A percentile compares a stretch with the other conserved stretches of the same genome.
These are phyloP conservation scores for Ceratocystis harringtonii DNA, from an alignment of 2,329 filamentous ascomycete genomes.

Conservation along the genomic window DNA sequence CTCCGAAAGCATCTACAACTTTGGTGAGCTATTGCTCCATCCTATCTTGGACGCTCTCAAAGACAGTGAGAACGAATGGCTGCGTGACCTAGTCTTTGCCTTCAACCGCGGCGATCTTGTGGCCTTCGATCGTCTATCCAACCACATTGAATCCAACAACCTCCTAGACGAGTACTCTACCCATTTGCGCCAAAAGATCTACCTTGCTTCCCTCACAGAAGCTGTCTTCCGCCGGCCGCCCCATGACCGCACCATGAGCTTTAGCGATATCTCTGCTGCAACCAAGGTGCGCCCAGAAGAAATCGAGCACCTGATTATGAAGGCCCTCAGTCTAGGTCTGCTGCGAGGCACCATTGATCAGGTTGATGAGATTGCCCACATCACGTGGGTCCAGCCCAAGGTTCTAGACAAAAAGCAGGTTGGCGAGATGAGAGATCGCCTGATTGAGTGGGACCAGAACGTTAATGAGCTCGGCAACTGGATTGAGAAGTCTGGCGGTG, in stretches of 20 bases:
- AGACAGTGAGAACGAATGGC: slow-evolving; percentile 62
- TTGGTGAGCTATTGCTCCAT: slow-evolving; percentile 94
- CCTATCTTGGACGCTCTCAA: slow-evolving; percentile 77
- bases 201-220: slow-evolving; percentile 88
- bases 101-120: slow-evolving; percentile 91
- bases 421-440: slow-evolving; percentile 69
- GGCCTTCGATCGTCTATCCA: slow-evolving; percentile 70
- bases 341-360: slow-evolving; percentile 90
- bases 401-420: slow-evolving; percentile 93
- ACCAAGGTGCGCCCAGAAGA: slow-evolving; percentile 83
- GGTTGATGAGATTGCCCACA: slow-evolving; percentile 82
- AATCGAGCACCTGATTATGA: slow-evolving; percentile 98
- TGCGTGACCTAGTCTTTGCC: slow-evolving; percentile 88
- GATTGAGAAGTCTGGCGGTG: slow-evolving; percentile 87
- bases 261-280: slow-evolving; percentile 73
- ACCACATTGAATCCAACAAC: slow-evolving; percentile 64
- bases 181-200: slow-evolving; percentile 94
- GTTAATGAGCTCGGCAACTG: slow-evolving; percentile 94
- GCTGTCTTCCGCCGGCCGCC: slow-evolving; percentile 90
- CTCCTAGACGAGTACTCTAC: slow-evolving; percentile 65
- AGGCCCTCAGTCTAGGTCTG: slow-evolving; percentile 85
- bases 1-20: slow-evolving; percentile 96
- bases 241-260: slow-evolving; percentile 89
- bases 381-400: slow-evolving; percentile 98
- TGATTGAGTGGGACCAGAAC: slow-evolving; percentile 90